Evolutionary conservation across 1,284 basidiomycete genomes (phyloP).

Genomic region (Erythrobasidium hasegawianum): DNA sequence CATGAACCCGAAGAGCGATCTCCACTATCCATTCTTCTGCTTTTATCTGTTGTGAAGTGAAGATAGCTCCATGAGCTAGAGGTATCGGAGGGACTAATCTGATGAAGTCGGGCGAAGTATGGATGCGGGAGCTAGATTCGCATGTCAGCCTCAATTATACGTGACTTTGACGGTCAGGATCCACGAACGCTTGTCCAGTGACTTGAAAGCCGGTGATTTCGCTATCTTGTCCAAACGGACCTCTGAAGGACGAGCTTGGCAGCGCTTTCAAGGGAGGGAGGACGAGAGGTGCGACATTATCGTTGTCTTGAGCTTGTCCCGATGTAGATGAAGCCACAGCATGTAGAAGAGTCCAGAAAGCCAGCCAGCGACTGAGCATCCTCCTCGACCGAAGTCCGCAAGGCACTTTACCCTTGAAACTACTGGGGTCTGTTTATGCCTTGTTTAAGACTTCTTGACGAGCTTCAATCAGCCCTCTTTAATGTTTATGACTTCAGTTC

Average conservation of each 20-base stretch:
- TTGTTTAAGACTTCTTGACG: too few relatives aligned
- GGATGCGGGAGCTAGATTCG: slow-evolving; percentile 33
- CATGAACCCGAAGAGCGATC: slow-evolving; percentile 46
- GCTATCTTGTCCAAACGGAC: slow-evolving; percentile 34
- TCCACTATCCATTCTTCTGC: slow-evolving; percentile 46
- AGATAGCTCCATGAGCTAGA: slow-evolving; percentile 46
- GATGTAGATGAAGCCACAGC: background rate
- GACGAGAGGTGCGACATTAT: slow-evolving; percentile 19
- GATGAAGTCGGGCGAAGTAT: slow-evolving; percentile 45
- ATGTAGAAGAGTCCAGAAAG: background rate
- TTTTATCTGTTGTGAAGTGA: slow-evolving; percentile 38
- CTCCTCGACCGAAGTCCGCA: too few relatives aligned
- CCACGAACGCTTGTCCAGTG: slow-evolving; percentile 41
- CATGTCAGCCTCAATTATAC: background rate
- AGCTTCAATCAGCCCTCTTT: too few relatives aligned
- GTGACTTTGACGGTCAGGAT: background rate
- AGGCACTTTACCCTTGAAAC: too few relatives aligned
- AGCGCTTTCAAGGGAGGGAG: slow-evolving; percentile 27
- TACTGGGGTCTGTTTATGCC: too few relatives aligned
- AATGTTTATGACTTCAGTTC: too few relatives aligned
- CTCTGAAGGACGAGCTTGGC: slow-evolving; percentile 36
- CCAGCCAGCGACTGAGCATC: background rate
- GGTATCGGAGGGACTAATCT: slow-evolving; percentile 44
- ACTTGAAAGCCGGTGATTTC: slow-evolving; percentile 32
- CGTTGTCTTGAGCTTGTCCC: background rate